A percentile compares a stretch with the other conserved stretches of the same genome.
phyloP scores from a whole-genome alignment of 805 yeast genomes.

The Hanseniaspora lindneri region DNA sequence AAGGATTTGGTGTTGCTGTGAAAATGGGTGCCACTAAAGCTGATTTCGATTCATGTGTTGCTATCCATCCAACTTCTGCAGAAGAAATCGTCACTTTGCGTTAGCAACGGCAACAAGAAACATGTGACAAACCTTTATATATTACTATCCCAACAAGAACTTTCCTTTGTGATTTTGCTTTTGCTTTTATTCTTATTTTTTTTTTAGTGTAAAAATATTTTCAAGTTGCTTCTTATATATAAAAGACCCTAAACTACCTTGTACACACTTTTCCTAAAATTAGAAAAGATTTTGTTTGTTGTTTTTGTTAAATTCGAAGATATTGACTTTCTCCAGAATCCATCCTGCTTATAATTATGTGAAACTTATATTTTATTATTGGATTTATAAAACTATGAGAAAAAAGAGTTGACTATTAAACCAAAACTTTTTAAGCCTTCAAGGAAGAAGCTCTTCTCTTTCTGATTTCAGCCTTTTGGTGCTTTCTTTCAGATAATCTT shows the following conservation, averaged over 20 bases:
- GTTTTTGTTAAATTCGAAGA: too few species aligned
- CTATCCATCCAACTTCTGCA: slow-evolving; percentile 97
- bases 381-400: slow-evolving; percentile 16
- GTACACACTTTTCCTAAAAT: background rate
- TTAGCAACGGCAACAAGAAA: too few species aligned
- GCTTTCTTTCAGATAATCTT: slow-evolving; percentile 96
- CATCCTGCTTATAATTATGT: slow-evolving; percentile 1
- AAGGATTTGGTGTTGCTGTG: slow-evolving; percentile 96
- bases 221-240: background rate
- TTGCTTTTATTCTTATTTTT: background rate
- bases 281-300: slow-evolving; percentile 1
- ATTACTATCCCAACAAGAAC: too few species aligned
- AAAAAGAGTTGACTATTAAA: background rate
- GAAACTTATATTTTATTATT: background rate
- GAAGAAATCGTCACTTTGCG: slow-evolving; percentile 81
- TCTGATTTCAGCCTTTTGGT: slow-evolving; percentile 95
- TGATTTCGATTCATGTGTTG: slow-evolving; percentile 91
- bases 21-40: slow-evolving; percentile 98
- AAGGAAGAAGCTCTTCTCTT: slow-evolving; percentile 99
- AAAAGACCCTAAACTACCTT: background rate
- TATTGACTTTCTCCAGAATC: background rate
- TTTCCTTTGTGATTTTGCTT: background rate
- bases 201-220: background rate
- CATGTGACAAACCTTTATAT: too few species aligned
- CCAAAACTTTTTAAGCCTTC: slow-evolving; percentile 49